Conservation (phyloP, 768 basidiomycete genomes). For the Cyclocybe aegerita region DNA sequence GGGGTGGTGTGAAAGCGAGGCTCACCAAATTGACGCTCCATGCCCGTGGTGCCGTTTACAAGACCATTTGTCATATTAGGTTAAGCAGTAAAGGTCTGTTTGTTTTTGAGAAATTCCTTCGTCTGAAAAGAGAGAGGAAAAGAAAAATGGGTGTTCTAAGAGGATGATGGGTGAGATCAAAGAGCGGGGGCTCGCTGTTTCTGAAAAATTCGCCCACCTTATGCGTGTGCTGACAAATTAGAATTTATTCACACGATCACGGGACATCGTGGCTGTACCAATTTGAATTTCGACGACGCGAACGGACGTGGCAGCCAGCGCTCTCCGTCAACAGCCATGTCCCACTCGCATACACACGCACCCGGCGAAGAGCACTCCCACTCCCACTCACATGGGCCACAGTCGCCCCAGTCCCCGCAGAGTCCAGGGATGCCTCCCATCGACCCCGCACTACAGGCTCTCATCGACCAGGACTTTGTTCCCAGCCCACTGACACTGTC, state of each 20-base stretch:
- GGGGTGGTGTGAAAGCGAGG: slow-evolving; percentile 14
- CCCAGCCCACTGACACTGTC: slow-evolving; percentile 57
- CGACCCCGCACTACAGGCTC: slow-evolving; percentile 72
- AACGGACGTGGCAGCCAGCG: slow-evolving; percentile 18
- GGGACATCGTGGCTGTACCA: slow-evolving; percentile 12
- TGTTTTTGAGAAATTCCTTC: slow-evolving; percentile 24
- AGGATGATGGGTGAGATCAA: slow-evolving; percentile 31
- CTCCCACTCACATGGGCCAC: slow-evolving; percentile 49
- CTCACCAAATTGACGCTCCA: slow-evolving; percentile 77
- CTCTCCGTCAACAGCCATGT: slow-evolving; percentile 40
- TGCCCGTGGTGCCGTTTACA: slow-evolving; percentile 72
- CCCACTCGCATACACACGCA: slow-evolving; percentile 63
- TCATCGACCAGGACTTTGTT: slow-evolving; percentile 72
- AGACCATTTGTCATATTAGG: slow-evolving; percentile 89
- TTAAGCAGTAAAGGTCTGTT: slow-evolving; percentile 23
- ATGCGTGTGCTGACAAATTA: slow-evolving; percentile 13
- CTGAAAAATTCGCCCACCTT: slow-evolving; percentile 22
- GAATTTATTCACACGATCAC: slow-evolving; percentile 19
- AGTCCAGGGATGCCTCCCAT: slow-evolving; percentile 46
- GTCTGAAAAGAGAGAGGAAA: slow-evolving; percentile 23
- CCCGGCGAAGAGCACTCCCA: slow-evolving; percentile 55
- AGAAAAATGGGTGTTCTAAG: slow-evolving; percentile 21
- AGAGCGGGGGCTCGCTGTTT: slow-evolving; percentile 17
- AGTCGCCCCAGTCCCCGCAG: slow-evolving; percentile 39
- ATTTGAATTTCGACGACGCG: slow-evolving; percentile 1